phyloP scores from a whole-genome alignment of 179 eudicot genomes.

The Pouteria campechiana region DNA sequence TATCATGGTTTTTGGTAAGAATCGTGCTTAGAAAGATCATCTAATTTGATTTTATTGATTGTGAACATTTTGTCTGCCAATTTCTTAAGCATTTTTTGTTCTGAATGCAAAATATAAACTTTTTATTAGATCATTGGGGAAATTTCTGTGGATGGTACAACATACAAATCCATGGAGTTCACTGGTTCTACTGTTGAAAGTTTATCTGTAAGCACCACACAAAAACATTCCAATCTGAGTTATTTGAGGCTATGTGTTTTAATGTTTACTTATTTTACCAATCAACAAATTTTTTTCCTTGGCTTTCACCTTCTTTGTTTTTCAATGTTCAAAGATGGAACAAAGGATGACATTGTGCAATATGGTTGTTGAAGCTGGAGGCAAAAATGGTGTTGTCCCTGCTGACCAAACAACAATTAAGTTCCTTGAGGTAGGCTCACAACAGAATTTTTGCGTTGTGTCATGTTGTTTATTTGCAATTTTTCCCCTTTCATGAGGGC shows the following conservation, averaged over 20 bases:
- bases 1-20: too few relatives aligned
- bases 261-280: too few relatives aligned
- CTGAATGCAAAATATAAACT: neutral
- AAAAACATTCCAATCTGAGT: too few relatives aligned
- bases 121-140: conserved; percentile 41
- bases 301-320: too few relatives aligned
- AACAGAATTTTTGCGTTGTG: too few relatives aligned
- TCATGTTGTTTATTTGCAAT: too few relatives aligned
- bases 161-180: conserved; percentile 46
- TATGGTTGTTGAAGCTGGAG: conserved; percentile 57
- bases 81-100: neutral
- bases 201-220: conserved; percentile 33
- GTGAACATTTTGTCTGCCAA: too few relatives aligned
- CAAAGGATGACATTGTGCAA: conserved; percentile 53
- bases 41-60: too few relatives aligned
- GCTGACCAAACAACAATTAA: conserved; percentile 40
- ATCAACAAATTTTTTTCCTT: too few relatives aligned
- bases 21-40: too few relatives aligned
- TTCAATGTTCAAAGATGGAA: conserved; percentile 29
- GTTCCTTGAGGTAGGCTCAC: conserved; percentile 39
- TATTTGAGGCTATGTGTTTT: too few relatives aligned
- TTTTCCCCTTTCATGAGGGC: too few relatives aligned
- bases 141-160: conserved; percentile 45
- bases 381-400: conserved; percentile 48
- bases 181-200: conserved; percentile 44